phyloP scores from a whole-genome alignment of 1,139 yeast species.

The Insectozyma bohioensis region DNA sequence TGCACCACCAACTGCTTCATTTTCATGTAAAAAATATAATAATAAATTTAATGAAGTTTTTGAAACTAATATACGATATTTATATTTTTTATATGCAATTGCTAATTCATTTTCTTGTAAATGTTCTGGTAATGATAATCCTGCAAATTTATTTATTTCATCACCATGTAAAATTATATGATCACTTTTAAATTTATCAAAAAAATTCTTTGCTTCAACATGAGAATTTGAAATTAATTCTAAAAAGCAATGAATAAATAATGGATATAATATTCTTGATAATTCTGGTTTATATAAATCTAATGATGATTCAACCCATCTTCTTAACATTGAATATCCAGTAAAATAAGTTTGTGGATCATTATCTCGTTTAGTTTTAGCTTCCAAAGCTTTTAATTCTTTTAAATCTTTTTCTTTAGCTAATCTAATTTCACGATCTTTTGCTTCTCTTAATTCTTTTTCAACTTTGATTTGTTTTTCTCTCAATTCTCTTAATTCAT shows the following conservation, averaged over 20 bases:
- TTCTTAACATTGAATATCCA: constrained; percentile 76
- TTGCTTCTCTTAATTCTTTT: constrained; percentile 38
- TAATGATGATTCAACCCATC: constrained; percentile 89
- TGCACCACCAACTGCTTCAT: constrained; percentile 91
- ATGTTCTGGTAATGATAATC: constrained; percentile 79
- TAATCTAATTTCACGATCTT: constrained; percentile 40
- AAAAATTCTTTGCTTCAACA: constrained; percentile 68
- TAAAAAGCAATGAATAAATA: constrained; percentile 84
- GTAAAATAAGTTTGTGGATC: constrained; percentile 73
- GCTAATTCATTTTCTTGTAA: constrained; percentile 82
- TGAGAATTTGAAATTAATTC: constrained; percentile 69
- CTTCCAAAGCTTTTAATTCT: constrained; percentile 41
- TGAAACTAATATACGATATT: constrained; percentile 74
- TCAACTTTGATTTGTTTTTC: constrained; percentile 37
- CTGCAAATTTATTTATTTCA: constrained; percentile 70
- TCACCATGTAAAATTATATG: constrained; percentile 76
- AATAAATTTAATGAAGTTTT: constrained; percentile 83
- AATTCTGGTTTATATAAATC: constrained; percentile 92
- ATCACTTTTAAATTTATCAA: constrained; percentile 71
- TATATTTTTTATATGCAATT: constrained; percentile 66
- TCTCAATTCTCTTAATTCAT: constrained; percentile 43
- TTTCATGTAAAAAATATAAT: constrained; percentile 84
- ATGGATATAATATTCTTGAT: constrained; percentile 79
- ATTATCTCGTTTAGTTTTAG: constrained; percentile 38
- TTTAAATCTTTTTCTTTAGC: constrained; percentile 44